Conservation (phyloP, 1,284 basidiomycete genomes). For the Pseudomicrostroma phylloplanum region DNA sequence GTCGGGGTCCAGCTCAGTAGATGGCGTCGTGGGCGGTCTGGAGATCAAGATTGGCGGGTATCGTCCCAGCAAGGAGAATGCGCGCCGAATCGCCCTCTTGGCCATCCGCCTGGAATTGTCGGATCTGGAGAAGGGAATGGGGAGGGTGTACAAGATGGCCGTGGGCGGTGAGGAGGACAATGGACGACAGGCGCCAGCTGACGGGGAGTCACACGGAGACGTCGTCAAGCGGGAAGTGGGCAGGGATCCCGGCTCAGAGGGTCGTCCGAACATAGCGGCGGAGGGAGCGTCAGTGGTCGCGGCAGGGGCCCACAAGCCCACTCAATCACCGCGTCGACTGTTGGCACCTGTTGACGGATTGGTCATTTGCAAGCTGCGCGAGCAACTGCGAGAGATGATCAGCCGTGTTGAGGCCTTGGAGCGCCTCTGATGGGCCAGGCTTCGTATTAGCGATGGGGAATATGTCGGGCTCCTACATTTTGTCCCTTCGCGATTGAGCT, state of each 20-base stretch:
- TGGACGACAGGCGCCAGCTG: too few relatives aligned
- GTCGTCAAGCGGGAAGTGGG: neutral
- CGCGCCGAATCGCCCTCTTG: constrained; percentile 45
- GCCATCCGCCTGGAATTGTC: constrained; percentile 47
- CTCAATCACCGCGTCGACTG: neutral
- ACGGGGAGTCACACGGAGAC: neutral
- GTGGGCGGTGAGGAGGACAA: neutral
- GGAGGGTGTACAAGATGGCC: constrained; percentile 22
- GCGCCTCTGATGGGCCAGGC: neutral
- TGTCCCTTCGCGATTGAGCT: too few relatives aligned
- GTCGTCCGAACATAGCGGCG: too few relatives aligned
- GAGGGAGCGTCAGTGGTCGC: too few relatives aligned
- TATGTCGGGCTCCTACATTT: too few relatives aligned
- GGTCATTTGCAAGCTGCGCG: constrained; percentile 3
- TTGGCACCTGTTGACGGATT: neutral
- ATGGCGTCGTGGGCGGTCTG: neutral
- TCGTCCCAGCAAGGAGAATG: constrained; percentile 31
- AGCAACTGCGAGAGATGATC: constrained; percentile 3
- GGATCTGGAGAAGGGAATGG: constrained; percentile 41
- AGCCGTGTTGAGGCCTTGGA: constrained; percentile 2
- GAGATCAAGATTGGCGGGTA: constrained; percentile 45
- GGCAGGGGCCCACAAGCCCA: too few relatives aligned
- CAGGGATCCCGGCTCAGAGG: too few relatives aligned
- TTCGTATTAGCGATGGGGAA: too few relatives aligned
- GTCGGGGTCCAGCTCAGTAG: neutral